Conservation (phyloP, 306 rosid genomes). For the Citrullus amarus region DNA sequence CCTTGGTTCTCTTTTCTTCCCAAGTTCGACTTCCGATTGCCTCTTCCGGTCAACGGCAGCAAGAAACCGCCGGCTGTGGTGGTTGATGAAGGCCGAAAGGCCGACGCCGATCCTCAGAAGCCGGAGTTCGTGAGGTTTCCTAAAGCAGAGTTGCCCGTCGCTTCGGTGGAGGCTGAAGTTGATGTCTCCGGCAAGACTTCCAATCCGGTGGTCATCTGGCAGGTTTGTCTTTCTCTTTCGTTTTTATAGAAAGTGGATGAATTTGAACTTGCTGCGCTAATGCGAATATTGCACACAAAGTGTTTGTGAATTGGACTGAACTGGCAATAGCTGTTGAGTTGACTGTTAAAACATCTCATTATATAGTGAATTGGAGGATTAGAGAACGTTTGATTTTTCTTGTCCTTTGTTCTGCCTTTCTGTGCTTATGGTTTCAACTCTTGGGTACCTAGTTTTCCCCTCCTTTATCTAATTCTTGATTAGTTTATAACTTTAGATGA, state of each 20-base stretch:
- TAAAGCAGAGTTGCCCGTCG: slow-evolving; percentile 23
- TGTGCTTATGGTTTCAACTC: not conserved
- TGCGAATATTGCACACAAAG: not conserved
- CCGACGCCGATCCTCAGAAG: not conserved
- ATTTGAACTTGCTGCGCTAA: not conserved
- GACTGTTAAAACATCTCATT: not conserved
- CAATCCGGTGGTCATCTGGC: slow-evolving; percentile 66
- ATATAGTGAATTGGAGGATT: not conserved
- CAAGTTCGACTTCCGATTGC: slow-evolving; percentile 38
- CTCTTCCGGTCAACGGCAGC: slow-evolving; percentile 20
- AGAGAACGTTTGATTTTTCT: not conserved
- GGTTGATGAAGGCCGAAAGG: slow-evolving; percentile 6
- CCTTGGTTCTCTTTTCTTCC: slow-evolving; percentile 34
- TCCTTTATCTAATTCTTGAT: not conserved
- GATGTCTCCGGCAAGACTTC: slow-evolving; percentile 46
- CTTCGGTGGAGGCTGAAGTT: slow-evolving; percentile 37
- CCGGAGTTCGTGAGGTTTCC: slow-evolving; percentile 48
- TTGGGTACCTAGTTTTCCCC: not conserved
- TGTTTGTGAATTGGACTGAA: not conserved
- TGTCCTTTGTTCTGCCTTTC: not conserved
- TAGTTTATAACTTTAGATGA: not conserved
- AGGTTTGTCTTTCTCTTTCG: slow-evolving; percentile 25
- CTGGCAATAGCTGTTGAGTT: not conserved
- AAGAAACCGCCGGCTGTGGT: not conserved
- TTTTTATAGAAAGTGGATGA: not conserved